Evolutionary conservation across 2,329 filamentous ascomycete genomes (phyloP).

Genomic region (Trichoderma atrobrunneum): DNA sequence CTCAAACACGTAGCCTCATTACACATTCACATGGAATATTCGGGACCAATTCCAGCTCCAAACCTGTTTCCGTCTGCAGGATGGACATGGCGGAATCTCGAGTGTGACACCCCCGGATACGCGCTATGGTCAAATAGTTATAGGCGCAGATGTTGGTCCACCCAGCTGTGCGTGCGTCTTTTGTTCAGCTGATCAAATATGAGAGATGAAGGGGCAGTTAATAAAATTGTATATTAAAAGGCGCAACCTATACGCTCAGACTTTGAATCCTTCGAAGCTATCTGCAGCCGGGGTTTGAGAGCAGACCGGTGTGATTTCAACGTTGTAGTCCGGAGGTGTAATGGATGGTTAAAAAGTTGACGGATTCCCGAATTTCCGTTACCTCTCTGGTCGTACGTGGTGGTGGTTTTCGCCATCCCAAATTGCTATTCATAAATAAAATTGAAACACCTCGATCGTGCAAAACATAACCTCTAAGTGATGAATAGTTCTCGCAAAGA

Average conservation of each 20-base stretch:
- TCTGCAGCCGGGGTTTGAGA: not conserved
- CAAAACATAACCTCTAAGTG: not conserved
- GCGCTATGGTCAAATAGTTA: not conserved
- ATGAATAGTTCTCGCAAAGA: not conserved
- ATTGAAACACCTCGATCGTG: too few species aligned
- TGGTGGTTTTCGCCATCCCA: too few species aligned
- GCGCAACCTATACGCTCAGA: not conserved
- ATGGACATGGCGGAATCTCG: not conserved
- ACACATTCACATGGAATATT: not conserved
- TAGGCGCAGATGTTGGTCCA: not conserved
- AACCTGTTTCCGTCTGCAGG: not conserved
- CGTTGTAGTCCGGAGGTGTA: not conserved
- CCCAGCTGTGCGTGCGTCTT: not conserved
- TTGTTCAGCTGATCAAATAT: not conserved
- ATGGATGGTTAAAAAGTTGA: not conserved
- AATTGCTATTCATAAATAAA: too few species aligned
- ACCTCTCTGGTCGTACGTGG: not conserved
- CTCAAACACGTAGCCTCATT: not conserved
- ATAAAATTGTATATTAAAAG: not conserved
- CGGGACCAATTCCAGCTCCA: not conserved
- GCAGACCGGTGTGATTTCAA: not conserved
- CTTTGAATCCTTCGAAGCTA: not conserved
- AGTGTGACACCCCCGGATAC: not conserved
- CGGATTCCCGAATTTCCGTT: not conserved
- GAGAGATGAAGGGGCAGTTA: not conserved